A percentile compares a stretch with the other conserved stretches of the same genome.
These are phyloP conservation scores for Collybia mongolica DNA, from an alignment of 768 basidiomycete genomes.

Conservation along the genomic window DNA sequence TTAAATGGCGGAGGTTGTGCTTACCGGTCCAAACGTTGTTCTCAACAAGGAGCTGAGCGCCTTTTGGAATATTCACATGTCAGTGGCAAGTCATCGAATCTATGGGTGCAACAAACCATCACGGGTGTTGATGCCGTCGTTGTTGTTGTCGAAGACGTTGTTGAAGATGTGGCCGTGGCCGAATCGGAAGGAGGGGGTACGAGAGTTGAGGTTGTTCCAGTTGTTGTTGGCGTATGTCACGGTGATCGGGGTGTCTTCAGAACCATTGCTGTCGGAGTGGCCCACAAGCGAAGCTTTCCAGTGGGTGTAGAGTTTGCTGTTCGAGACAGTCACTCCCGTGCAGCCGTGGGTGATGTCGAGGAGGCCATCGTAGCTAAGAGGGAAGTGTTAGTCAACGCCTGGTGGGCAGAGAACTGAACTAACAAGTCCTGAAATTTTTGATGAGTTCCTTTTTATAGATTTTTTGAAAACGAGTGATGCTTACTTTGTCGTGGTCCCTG, in stretches of 20 bases:
- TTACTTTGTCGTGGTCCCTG: constrained; percentile 42
- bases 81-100: not conserved
- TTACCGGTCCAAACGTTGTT: constrained; percentile 46
- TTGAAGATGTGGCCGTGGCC: constrained; percentile 47
- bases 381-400: not conserved
- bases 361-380: constrained; percentile 40
- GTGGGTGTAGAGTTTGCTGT: constrained; percentile 42
- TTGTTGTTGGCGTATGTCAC: constrained; percentile 44
- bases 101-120: constrained; percentile 23
- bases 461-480: not conserved
- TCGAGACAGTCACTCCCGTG: constrained; percentile 39
- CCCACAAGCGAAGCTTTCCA: constrained; percentile 45
- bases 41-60: constrained; percentile 45
- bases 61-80: constrained; percentile 12
- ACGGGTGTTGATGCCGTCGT: constrained; percentile 43
- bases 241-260: constrained; percentile 37
- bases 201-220: constrained; percentile 41
- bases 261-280: constrained; percentile 41
- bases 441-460: not conserved
- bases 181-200: constrained; percentile 45
- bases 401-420: constrained; percentile 4
- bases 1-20: not conserved
- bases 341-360: constrained; percentile 44
- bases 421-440: constrained; percentile 23
- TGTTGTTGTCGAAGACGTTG: constrained; percentile 41